These are phyloP conservation scores for Termitomyces sp. DNA, from an alignment of 768 basidiomycete genomes.

Conservation along the genomic window DNA sequence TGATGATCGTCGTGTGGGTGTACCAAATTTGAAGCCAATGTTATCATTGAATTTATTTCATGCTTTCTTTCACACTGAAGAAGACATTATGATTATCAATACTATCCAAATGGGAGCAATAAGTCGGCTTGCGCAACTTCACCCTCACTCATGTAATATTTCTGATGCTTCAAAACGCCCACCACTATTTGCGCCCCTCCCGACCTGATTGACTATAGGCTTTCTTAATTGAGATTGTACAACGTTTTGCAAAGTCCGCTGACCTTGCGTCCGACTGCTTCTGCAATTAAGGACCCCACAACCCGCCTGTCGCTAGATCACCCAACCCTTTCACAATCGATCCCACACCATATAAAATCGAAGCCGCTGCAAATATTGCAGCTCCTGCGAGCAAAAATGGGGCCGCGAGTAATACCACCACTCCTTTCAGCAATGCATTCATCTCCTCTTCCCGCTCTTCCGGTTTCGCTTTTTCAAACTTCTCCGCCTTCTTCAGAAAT, in stretches of 20 bases:
- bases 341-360: constrained; percentile 3
- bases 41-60: neutral
- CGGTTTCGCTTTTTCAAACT: neutral
- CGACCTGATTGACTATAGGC: neutral
- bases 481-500: neutral
- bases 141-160: neutral
- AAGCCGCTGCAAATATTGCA: constrained; percentile 4
- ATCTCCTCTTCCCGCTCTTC: neutral
- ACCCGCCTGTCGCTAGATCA: neutral
- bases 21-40: neutral
- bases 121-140: neutral
- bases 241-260: too few species aligned
- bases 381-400: constrained; percentile 2
- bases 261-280: neutral
- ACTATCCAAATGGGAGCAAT: neutral
- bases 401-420: neutral
- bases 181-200: neutral
- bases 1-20: neutral
- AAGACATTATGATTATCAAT: neutral
- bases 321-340: constrained; percentile 6
- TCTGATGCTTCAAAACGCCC: neutral
- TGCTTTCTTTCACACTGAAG: neutral
- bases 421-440: neutral
- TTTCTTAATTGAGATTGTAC: neutral
- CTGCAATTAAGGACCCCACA: neutral